These are phyloP conservation scores for Phytophthora lateralis DNA, from an alignment of 352 stramenopile genomes.

Conservation along the genomic window DNA sequence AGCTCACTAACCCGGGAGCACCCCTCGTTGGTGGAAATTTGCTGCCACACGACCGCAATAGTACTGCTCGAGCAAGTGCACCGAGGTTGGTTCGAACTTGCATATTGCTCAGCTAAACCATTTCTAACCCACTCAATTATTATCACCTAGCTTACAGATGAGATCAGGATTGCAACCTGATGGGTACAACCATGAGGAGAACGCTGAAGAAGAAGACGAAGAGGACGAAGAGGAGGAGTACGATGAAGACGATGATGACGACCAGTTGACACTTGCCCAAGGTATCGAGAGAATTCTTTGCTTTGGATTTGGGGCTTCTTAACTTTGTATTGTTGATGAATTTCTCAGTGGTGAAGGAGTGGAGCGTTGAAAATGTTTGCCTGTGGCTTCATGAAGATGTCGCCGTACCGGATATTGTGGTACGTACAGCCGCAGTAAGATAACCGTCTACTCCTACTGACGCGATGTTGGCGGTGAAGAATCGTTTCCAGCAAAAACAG, in stretches of 20 bases:
- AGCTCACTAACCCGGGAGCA: slow-evolving; percentile 48
- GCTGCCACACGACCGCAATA: slow-evolving; percentile 6
- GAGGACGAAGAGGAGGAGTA: slow-evolving; percentile 53
- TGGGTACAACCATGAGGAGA: slow-evolving; percentile 31
- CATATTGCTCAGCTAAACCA: neutral
- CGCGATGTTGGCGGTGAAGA: slow-evolving; percentile 28
- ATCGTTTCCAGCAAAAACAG: slow-evolving; percentile 66
- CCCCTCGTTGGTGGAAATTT: neutral
- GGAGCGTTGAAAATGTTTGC: slow-evolving; percentile 85
- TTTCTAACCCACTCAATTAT: neutral
- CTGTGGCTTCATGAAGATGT: slow-evolving; percentile 83
- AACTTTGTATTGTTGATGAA: neutral
- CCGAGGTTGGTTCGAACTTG: slow-evolving; percentile 13
- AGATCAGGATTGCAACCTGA: slow-evolving; percentile 23
- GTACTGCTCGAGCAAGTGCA: slow-evolving; percentile 16
- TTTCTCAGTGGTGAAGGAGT: slow-evolving; percentile 64
- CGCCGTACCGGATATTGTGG: slow-evolving; percentile 70
- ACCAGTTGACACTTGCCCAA: slow-evolving; percentile 70
- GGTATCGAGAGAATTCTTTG: slow-evolving; percentile 20
- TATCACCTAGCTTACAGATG: slow-evolving; percentile 8
- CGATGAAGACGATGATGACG: slow-evolving; percentile 57
- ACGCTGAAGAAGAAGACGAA: slow-evolving; percentile 39
- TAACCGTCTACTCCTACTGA: neutral
- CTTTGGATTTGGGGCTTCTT: slow-evolving; percentile 2
- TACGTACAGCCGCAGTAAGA: slow-evolving; percentile 6